These are phyloP conservation scores for Monosporascus cannonballus DNA, from an alignment of 2,329 filamentous ascomycete genomes.

Conservation along the genomic window DNA sequence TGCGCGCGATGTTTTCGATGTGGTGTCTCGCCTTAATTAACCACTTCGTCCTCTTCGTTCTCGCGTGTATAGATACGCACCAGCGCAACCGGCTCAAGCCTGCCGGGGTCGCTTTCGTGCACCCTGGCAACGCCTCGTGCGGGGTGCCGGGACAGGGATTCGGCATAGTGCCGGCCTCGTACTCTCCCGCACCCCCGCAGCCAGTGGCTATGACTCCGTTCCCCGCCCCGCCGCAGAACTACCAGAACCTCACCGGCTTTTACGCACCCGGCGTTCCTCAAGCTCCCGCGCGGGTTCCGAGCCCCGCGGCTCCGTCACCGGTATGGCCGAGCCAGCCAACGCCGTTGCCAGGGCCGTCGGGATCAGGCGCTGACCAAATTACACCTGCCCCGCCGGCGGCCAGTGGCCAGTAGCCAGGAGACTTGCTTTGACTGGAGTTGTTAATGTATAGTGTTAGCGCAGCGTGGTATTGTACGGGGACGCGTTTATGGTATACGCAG, in stretches of 20 bases:
- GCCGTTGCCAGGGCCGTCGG: background rate
- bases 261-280: slow-evolving; percentile 11
- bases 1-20: slow-evolving; percentile 57
- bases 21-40: slow-evolving; percentile 69
- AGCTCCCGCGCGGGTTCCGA: background rate
- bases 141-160: background rate
- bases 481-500: background rate
- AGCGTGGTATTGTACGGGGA: background rate
- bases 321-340: background rate
- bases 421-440: background rate
- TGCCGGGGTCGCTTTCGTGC: slow-evolving; percentile 12
- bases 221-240: slow-evolving; percentile 26
- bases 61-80: slow-evolving; percentile 26
- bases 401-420: background rate
- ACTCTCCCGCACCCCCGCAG: slow-evolving; percentile 10
- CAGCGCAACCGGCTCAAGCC: slow-evolving; percentile 19
- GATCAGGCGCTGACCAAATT: background rate
- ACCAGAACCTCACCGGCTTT: slow-evolving; percentile 23
- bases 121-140: background rate
- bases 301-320: background rate
- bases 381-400: background rate
- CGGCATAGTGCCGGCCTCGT: slow-evolving; percentile 7
- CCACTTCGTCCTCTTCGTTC: slow-evolving; percentile 73
- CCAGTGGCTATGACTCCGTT: slow-evolving; percentile 7
- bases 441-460: background rate